These are phyloP conservation scores for Elsinoe arachidis DNA, from an alignment of 2,329 filamentous ascomycete species.

Conservation along the genomic window DNA sequence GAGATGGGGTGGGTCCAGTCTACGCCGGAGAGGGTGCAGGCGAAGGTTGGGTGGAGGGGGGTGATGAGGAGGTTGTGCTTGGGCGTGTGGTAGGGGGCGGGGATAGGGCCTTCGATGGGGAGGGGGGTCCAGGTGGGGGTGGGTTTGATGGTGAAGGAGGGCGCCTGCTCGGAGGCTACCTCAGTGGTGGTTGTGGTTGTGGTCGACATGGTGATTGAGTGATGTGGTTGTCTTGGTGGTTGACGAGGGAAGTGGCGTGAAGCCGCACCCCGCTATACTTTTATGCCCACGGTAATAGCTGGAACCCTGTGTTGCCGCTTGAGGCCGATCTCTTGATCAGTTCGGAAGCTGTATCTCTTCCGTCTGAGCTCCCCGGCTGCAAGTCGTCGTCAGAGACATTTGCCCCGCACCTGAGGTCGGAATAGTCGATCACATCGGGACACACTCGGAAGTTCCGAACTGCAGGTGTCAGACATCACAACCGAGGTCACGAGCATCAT, in stretches of 20 bases:
- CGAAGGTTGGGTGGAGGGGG: conserved; percentile 17
- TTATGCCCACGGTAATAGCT: neutral
- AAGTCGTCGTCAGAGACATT: neutral
- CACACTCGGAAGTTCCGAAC: neutral
- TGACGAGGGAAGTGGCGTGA: neutral
- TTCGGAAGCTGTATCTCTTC: neutral
- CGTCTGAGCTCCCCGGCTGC: neutral
- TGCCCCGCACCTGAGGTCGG: neutral
- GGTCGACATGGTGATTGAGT: neutral
- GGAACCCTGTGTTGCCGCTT: too few species aligned
- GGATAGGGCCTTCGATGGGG: neutral
- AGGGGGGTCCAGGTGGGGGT: neutral
- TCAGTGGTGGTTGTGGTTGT: neutral
- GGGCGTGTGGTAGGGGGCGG: neutral
- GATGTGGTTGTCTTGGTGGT: neutral
- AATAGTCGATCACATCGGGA: neutral
- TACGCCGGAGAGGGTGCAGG: conserved; percentile 16
- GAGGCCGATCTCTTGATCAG: too few species aligned
- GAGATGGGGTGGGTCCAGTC: conserved; percentile 18
- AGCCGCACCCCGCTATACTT: neutral
- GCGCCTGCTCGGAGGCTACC: neutral
- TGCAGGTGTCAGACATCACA: neutral
- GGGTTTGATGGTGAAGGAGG: neutral
- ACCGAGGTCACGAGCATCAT: neutral
- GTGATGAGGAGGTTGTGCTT: neutral